phyloP scores from a whole-genome alignment of 805 yeast genomes.

The Myxozyma geophila region DNA sequence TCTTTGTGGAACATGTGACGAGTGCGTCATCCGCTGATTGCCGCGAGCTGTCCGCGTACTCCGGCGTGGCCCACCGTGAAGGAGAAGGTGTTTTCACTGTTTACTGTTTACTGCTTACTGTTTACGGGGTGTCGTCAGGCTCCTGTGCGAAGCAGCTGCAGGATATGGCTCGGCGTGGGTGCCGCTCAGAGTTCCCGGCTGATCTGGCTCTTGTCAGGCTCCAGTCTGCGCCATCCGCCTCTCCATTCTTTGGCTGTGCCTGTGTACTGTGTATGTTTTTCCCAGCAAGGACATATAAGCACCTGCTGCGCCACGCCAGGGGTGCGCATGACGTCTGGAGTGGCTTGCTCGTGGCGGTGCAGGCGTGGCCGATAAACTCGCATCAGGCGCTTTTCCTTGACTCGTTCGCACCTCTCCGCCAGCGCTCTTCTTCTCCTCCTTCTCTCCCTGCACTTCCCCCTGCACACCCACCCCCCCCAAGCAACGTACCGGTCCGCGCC shows the following conservation, averaged over 20 bases:
- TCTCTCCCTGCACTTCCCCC: constrained; percentile 1
- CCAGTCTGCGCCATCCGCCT: no score
- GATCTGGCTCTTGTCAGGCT: no score
- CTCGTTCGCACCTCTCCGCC: background rate
- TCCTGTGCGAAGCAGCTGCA: no score
- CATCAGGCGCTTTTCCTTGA: background rate
- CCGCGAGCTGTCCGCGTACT: no score
- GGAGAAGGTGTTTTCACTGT: background rate
- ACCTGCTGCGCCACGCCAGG: constrained; percentile 1
- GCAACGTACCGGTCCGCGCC: background rate
- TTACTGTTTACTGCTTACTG: background rate
- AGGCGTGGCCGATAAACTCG: background rate
- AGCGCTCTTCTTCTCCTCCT: constrained; percentile 3
- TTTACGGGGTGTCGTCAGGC: no score
- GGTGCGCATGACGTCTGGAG: constrained; percentile 7
- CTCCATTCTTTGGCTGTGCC: no score
- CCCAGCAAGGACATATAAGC: background rate
- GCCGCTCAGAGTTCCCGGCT: no score
- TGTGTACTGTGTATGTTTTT: background rate
- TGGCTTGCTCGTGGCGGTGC: constrained; percentile 10
- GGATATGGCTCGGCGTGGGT: no score
- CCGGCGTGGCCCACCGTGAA: no score
- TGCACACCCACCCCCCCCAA: background rate
- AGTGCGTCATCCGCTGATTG: background rate
- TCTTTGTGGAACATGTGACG: background rate